Base-by-base conservation (phyloP, 257 asterid species). In the Nicotiana paniculata region DNA sequence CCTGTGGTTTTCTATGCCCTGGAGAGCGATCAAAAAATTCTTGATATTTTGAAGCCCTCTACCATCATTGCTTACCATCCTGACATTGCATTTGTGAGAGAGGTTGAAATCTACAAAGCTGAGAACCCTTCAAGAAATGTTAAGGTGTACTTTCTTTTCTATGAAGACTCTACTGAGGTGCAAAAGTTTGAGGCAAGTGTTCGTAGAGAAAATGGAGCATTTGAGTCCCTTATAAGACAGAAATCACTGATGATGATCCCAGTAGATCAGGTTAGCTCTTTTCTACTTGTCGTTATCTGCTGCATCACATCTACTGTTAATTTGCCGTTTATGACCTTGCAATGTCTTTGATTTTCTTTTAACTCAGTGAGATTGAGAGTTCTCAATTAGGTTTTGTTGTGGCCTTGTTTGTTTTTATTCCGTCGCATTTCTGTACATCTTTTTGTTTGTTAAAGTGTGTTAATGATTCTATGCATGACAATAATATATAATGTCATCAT, bases 171-270 rank as follows among this genome's bases (percentile, higher is more conserved):
- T 79, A 93, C 99, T 12, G 99, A 96, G 91, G 97, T 92, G 82
- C 93, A 86, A 86, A 96, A 96, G 88, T 96, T 88, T 82, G 98
- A 96, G 90, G 98, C 99, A 74, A 94, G 98, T 88, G 82, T 93
- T 78, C 92, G 90, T 16, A 88, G 97, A 89, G 99, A 96, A 84
- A 96, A 96, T 90, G 96, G 89, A 80, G 97, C 99, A 81, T 94
- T 93, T 83, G 99, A 96, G 87, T 92, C 98, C 79, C 88, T 96
- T 81, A 96, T 96, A 82, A 91, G 99, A 87, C 98, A 96, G 84
- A 96, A 94, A 82, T 96, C 99, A 77, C 81, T 92, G 88, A 96
- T 96, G 99, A 91, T 93, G 95, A 86, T 96, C 80, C 95, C 98
- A 64, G 90, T 90, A 74, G 91, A 85, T 86, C 95, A 92, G 97